A percentile compares a stretch with the other conserved stretches of the same genome.
These are phyloP conservation scores for Waltergamsia citrina DNA, from an alignment of 2,329 filamentous ascomycete species.

Conservation along the genomic window DNA sequence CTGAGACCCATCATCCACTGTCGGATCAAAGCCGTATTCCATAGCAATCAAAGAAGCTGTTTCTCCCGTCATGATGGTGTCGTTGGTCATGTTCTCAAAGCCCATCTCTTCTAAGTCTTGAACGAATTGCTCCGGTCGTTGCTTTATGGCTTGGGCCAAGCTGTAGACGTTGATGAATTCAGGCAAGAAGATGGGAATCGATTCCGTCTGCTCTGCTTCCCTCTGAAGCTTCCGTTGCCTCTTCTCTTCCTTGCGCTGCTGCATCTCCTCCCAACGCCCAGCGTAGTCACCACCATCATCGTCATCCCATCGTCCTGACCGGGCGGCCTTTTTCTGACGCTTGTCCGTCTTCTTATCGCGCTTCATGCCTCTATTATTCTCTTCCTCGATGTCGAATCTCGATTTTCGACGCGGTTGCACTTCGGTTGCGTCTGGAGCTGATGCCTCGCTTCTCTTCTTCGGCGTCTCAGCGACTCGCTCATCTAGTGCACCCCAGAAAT, in stretches of 20 bases:
- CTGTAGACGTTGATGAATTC: slow-evolving; percentile 88
- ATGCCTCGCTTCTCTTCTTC: background rate
- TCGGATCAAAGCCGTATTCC: slow-evolving; percentile 87
- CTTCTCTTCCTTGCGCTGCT: slow-evolving; percentile 31
- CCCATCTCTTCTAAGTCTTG: slow-evolving; percentile 72
- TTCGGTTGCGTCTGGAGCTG: background rate
- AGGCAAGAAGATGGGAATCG: slow-evolving; percentile 62
- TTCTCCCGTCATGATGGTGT: slow-evolving; percentile 83
- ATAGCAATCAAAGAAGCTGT: slow-evolving; percentile 82
- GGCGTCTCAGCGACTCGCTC: background rate
- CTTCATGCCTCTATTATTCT: slow-evolving; percentile 12
- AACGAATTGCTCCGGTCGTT: slow-evolving; percentile 64
- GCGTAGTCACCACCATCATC: slow-evolving; percentile 26
- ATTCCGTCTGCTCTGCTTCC: slow-evolving; percentile 30
- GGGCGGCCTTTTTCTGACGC: slow-evolving; percentile 10
- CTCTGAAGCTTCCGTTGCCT: slow-evolving; percentile 27
- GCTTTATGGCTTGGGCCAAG: slow-evolving; percentile 64
- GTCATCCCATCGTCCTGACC: slow-evolving; percentile 16
- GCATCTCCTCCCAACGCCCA: slow-evolving; percentile 25
- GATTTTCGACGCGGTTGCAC: slow-evolving; percentile 15
- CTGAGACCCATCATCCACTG: slow-evolving; percentile 55
- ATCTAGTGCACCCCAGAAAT: slow-evolving; percentile 16
- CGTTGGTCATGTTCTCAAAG: slow-evolving; percentile 74
- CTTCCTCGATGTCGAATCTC: slow-evolving; percentile 18
- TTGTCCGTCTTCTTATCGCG: slow-evolving; percentile 5